These are phyloP conservation scores for Saccharum spontaneum DNA, from an alignment of 176 grass and related monocot genomes.

Conservation along the genomic window DNA sequence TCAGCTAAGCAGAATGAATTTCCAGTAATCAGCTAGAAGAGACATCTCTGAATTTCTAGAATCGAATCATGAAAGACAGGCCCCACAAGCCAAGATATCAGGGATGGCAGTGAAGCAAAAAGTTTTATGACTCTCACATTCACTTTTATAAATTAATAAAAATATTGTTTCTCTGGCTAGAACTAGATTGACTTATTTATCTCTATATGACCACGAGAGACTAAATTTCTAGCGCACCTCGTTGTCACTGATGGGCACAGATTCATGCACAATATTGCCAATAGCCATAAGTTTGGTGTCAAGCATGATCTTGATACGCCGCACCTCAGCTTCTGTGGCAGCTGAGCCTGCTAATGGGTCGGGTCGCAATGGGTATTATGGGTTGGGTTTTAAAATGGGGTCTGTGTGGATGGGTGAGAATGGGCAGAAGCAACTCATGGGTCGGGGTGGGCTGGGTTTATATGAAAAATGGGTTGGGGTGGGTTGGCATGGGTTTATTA, in stretches of 20 bases:
- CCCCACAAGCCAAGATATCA: background rate
- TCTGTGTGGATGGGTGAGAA: too few species aligned
- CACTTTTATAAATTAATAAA: background rate
- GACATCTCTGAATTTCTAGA: background rate
- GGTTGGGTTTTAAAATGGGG: too few species aligned
- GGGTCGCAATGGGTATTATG: too few species aligned
- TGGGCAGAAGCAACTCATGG: too few species aligned
- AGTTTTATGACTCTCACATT: background rate
- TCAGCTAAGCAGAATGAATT: background rate
- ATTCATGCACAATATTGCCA: slow-evolving; percentile 76
- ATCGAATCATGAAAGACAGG: background rate
- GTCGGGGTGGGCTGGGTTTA: too few species aligned
- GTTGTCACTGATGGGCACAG: slow-evolving; percentile 66
- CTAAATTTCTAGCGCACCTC: slow-evolving; percentile 39
- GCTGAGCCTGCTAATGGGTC: too few species aligned
- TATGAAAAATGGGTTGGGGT: too few species aligned
- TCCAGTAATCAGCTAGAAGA: background rate
- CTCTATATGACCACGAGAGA: background rate
- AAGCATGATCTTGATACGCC: slow-evolving; percentile 52
- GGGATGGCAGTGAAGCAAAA: background rate
- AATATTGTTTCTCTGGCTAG: background rate
- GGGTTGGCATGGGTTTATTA: too few species aligned
- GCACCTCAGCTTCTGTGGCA: too few species aligned
- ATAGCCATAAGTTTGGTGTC: slow-evolving; percentile 59
- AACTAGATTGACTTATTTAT: background rate